Conservation (phyloP, 345 rosid species). For the Trapa bicornis region DNA sequence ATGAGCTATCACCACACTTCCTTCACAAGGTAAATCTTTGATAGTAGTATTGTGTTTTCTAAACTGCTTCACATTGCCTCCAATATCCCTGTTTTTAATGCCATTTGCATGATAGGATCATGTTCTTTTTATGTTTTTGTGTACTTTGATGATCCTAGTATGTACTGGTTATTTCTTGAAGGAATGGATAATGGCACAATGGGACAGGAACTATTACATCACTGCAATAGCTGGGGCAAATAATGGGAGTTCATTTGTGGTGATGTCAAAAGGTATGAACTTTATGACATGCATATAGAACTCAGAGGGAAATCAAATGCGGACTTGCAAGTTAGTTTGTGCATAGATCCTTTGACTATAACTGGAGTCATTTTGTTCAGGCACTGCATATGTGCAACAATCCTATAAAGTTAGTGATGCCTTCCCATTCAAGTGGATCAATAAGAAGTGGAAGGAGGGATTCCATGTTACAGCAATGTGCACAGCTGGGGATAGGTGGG, state of each 20-base stretch:
- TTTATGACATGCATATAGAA: background rate
- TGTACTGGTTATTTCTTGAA: constrained; percentile 7
- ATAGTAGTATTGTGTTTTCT: background rate
- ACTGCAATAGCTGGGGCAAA: constrained; percentile 70
- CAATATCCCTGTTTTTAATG: no score
- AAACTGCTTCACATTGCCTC: background rate
- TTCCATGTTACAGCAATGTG: constrained; percentile 89
- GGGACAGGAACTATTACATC: constrained; percentile 94
- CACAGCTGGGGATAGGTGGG: constrained; percentile 92
- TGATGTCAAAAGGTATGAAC: constrained; percentile 81
- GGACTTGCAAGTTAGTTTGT: background rate
- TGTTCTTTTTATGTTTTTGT: background rate
- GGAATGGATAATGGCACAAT: constrained; percentile 99
- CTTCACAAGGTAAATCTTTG: constrained; percentile 31
- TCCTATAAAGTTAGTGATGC: constrained; percentile 91
- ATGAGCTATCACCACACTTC: constrained; percentile 34
- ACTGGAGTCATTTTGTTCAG: constrained; percentile 21
- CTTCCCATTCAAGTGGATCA: constrained; percentile 94
- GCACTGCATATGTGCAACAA: constrained; percentile 71
- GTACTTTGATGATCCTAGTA: background rate
- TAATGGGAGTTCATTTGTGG: constrained; percentile 85
- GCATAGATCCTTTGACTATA: background rate
- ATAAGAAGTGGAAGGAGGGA: constrained; percentile 95
- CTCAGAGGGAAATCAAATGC: background rate
- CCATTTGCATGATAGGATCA: background rate